phyloP scores from a whole-genome alignment of 495 filamentous ascomycete genomes.

The Hypoxylon rickii region DNA sequence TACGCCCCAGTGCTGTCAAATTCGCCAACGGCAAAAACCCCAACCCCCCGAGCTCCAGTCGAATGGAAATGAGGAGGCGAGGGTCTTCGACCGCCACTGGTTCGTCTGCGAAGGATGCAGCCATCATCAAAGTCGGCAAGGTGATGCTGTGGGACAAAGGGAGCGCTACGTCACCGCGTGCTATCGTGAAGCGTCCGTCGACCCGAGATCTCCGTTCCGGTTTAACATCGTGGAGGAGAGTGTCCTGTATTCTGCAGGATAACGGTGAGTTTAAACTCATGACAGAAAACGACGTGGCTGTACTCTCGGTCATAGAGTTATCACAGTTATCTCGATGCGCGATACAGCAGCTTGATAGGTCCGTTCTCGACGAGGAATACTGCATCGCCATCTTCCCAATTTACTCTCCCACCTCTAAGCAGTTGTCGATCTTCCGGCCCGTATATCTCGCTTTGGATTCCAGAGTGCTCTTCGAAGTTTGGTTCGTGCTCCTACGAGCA shows the following conservation, averaged over 20 bases:
- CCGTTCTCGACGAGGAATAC: slow-evolving; percentile 92
- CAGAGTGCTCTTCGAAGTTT: slow-evolving; percentile 89
- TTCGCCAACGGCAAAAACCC: slow-evolving; percentile 30
- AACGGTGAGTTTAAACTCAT: slow-evolving; percentile 94
- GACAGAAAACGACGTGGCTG: slow-evolving; percentile 76
- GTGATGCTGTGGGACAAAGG: slow-evolving; percentile 87
- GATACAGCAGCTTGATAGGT: slow-evolving; percentile 84
- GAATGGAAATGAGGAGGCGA: slow-evolving; percentile 68
- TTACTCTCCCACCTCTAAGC: slow-evolving; percentile 67
- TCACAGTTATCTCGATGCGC: slow-evolving; percentile 86
- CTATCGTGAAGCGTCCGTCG: slow-evolving; percentile 55
- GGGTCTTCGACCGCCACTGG: slow-evolving; percentile 59
- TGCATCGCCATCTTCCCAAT: slow-evolving; percentile 92
- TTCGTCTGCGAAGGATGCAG: slow-evolving; percentile 64
- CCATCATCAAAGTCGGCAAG: slow-evolving; percentile 97
- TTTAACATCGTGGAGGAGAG: slow-evolving; percentile 70
- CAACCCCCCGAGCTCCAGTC: slow-evolving; percentile 25
- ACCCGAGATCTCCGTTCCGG: slow-evolving; percentile 49
- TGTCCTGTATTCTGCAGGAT: slow-evolving; percentile 92
- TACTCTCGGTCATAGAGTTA: slow-evolving; percentile 84
- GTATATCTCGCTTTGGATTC: slow-evolving; percentile 87
- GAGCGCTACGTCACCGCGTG: slow-evolving; percentile 55
- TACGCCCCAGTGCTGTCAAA: slow-evolving; percentile 59
- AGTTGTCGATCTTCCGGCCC: slow-evolving; percentile 68
- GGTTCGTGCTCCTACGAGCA: slow-evolving; percentile 90